Evolutionary conservation across 805 yeast genomes (phyloP), one percentile per base, ranked within the genome.

Genomic region (Ogataea methylovora): DNA sequence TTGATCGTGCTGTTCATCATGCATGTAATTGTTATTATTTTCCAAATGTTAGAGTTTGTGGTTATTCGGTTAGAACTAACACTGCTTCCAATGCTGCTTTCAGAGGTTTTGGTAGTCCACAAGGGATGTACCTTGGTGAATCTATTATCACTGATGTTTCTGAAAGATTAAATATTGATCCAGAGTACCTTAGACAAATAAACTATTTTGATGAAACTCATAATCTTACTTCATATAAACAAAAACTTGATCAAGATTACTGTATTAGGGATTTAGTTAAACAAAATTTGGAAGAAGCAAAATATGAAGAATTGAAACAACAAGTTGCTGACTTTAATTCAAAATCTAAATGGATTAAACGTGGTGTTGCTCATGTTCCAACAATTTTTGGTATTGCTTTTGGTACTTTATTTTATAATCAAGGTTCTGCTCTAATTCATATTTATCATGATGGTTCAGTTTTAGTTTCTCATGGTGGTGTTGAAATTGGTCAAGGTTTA

Each of bases 91-190:
- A 67, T 44, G 68, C 73, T 3, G 73, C 73, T 5, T 67, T 60
- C 42, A 54, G 73, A 38, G 69, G 71, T 4, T 67, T 67, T 45
- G 73, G 73, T 19, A 72, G 69, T 3, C 73, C 71, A 7, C 73
- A 69, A 35, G 73, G 73, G 4, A 65, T 67, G 65, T 65, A 60
- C 37, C 52, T 58, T 25, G 63, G 63, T 3, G 73, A 67, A 40
- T 43, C 59, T 14, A 60, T 67, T 30, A 54, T 67, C 24, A 48
- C 51, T 29, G 60, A 62, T 25, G 60, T 67, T 17, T 51, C 68
- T 14, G 71, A 67, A 42, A 41, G 44, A 38, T 51, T 66, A 28
- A 56, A 56, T 0, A 40, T 67, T 24, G 67, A 66, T 37, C 57
- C 64, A 5, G 71, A 68, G 24, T 37, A 43, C 22, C 45, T 67